A percentile compares a stretch with the other conserved stretches of the same genome.
These are phyloP conservation scores for Lathyrus aphaca DNA, from an alignment of 306 rosid species.

Conservation along the genomic window DNA sequence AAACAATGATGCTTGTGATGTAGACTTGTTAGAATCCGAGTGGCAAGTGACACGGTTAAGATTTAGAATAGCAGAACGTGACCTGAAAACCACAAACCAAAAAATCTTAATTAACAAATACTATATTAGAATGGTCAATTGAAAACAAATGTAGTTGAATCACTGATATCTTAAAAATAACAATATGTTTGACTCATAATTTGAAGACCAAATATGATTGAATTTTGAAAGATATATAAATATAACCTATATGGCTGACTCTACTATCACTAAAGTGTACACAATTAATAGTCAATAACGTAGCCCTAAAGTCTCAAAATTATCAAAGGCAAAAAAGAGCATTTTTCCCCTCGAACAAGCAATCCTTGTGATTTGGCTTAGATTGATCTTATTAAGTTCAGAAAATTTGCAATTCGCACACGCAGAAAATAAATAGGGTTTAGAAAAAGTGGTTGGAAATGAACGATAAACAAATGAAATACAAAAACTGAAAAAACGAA, in stretches of 20 bases:
- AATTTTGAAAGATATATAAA: too few relatives aligned
- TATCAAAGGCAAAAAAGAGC: neutral
- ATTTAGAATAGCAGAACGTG: slow-evolving; percentile 44
- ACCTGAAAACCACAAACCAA: slow-evolving; percentile 45
- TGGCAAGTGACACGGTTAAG: slow-evolving; percentile 38
- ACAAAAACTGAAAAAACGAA: neutral
- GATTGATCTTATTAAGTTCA: neutral
- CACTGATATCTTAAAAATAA: too few relatives aligned
- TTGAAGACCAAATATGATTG: too few relatives aligned
- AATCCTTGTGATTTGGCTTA: neutral
- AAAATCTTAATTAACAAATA: slow-evolving; percentile 13
- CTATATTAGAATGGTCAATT: neutral
- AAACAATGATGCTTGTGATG: slow-evolving; percentile 48
- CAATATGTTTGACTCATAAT: too few relatives aligned
- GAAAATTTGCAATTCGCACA: neutral
- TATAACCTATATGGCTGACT: too few relatives aligned
- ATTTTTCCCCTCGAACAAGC: neutral
- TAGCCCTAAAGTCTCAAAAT: neutral
- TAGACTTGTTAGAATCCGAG: slow-evolving; percentile 41
- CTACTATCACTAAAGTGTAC: too few relatives aligned
- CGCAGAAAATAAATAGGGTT: neutral
- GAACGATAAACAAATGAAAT: neutral
- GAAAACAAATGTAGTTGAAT: neutral
- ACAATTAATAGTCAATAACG: too few relatives aligned
- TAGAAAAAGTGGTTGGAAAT: neutral